Conservation (phyloP, 257 asterid genomes). For the Solanum bulbocastanum region DNA sequence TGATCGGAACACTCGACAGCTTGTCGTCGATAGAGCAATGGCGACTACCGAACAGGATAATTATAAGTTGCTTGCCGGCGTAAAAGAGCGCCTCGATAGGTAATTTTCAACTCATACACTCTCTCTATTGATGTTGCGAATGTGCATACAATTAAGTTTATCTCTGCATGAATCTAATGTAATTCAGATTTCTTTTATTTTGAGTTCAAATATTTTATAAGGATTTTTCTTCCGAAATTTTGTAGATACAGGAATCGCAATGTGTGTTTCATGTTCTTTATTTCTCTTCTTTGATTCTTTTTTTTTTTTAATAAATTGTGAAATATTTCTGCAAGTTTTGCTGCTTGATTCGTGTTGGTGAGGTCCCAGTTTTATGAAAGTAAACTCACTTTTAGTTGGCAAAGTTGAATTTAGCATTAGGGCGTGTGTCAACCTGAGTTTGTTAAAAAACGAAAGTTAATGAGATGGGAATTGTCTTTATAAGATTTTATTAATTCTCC, state of each 20-base stretch:
- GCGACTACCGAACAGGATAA: slow-evolving; percentile 77
- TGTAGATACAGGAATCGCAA: background rate
- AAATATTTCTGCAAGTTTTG: background rate
- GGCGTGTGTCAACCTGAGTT: background rate
- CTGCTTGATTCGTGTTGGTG: background rate
- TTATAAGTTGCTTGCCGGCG: slow-evolving; percentile 52
- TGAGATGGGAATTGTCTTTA: background rate
- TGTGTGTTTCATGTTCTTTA: background rate
- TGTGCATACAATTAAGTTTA: background rate
- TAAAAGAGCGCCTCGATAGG: slow-evolving; percentile 76
- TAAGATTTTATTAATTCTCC: background rate
- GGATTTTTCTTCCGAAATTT: background rate
- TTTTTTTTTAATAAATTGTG: background rate
- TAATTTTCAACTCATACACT: background rate
- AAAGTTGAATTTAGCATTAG: background rate
- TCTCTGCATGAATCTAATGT: background rate
- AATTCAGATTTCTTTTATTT: background rate
- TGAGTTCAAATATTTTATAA: background rate
- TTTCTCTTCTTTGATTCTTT: background rate
- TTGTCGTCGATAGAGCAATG: slow-evolving; percentile 56
- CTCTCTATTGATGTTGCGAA: background rate
- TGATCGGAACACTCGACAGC: slow-evolving; percentile 51
- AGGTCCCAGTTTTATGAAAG: background rate
- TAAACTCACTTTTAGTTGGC: background rate
- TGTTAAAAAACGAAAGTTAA: background rate